phyloP scores from a whole-genome alignment of 2,329 filamentous ascomycete genomes.

The Diaporthe amygdali region DNA sequence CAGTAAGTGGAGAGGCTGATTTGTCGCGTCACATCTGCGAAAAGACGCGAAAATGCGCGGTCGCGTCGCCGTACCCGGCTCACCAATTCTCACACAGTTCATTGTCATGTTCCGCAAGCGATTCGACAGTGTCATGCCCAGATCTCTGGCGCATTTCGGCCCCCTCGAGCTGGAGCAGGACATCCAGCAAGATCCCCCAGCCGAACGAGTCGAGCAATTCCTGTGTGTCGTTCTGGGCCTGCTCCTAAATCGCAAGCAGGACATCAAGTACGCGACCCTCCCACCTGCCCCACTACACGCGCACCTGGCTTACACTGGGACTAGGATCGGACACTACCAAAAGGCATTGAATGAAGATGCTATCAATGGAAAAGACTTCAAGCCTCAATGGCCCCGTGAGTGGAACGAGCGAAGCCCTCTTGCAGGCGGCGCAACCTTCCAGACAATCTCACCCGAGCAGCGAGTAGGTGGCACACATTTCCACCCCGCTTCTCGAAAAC shows the following conservation, averaged over 20 bases:
- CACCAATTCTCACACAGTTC: constrained; percentile 69
- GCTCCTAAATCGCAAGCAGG: constrained; percentile 95
- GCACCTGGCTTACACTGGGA: constrained; percentile 16
- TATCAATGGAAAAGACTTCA: constrained; percentile 71
- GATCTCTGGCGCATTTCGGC: constrained; percentile 86
- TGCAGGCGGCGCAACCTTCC: constrained; percentile 79
- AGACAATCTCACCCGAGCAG: constrained; percentile 80
- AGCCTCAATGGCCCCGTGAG: constrained; percentile 82
- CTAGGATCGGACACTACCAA: constrained; percentile 87
- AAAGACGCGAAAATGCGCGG: constrained; percentile 62
- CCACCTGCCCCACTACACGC: background rate
- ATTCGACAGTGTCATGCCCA: constrained; percentile 87
- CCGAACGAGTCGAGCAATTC: constrained; percentile 84
- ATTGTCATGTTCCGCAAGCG: constrained; percentile 97
- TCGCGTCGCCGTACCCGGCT: constrained; percentile 38
- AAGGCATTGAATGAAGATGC: constrained; percentile 89
- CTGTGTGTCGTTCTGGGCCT: constrained; percentile 88
- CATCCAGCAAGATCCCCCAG: constrained; percentile 76
- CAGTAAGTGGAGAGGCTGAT: constrained; percentile 67
- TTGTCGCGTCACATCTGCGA: constrained; percentile 43
- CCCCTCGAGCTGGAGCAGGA: constrained; percentile 95
- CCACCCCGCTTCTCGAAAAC: background rate
- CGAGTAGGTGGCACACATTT: constrained; percentile 61
- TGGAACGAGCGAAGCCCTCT: constrained; percentile 89
- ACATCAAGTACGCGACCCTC: constrained; percentile 80